phyloP scores from a whole-genome alignment of 305 asterid species.

The Striga hermonthica region DNA sequence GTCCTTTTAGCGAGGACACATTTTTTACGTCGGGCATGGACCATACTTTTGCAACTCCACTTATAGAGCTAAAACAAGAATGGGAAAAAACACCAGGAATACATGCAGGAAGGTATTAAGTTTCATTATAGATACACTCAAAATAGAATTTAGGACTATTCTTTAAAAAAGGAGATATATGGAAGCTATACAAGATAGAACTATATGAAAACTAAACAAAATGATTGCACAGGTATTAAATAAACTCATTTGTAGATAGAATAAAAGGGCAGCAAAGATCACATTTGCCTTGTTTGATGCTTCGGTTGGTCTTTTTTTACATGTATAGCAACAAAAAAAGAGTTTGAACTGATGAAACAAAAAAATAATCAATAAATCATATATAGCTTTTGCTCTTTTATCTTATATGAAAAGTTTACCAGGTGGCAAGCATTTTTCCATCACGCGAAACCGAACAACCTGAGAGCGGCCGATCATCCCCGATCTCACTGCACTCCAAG shows the following conservation, averaged over 20 bases:
- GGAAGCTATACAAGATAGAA: too few relatives aligned
- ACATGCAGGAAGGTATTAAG: neutral
- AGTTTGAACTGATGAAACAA: too few relatives aligned
- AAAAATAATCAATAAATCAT: too few relatives aligned
- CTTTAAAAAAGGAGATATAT: too few relatives aligned
- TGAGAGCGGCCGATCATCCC: conserved; percentile 92
- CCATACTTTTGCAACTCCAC: conserved; percentile 85
- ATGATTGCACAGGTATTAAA: too few relatives aligned
- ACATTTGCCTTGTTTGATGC: too few relatives aligned
- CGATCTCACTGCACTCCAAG: conserved; percentile 74
- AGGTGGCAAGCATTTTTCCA: conserved; percentile 86
- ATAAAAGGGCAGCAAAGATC: too few relatives aligned
- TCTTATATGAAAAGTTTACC: conserved; percentile 55
- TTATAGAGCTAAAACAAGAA: conserved; percentile 54
- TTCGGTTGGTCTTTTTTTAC: neutral
- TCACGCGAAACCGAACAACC: conserved; percentile 84
- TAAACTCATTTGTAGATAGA: too few relatives aligned
- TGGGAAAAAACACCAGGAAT: conserved; percentile 22
- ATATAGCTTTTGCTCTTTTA: too few relatives aligned
- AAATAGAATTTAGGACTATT: too few relatives aligned
- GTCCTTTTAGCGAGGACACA: conserved; percentile 78
- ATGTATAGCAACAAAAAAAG: neutral
- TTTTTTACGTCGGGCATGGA: conserved; percentile 67
- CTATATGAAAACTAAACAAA: too few relatives aligned
- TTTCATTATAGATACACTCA: too few relatives aligned